phyloP scores from a whole-genome alignment of 257 asterid species.

The Fraxinus anomala region DNA sequence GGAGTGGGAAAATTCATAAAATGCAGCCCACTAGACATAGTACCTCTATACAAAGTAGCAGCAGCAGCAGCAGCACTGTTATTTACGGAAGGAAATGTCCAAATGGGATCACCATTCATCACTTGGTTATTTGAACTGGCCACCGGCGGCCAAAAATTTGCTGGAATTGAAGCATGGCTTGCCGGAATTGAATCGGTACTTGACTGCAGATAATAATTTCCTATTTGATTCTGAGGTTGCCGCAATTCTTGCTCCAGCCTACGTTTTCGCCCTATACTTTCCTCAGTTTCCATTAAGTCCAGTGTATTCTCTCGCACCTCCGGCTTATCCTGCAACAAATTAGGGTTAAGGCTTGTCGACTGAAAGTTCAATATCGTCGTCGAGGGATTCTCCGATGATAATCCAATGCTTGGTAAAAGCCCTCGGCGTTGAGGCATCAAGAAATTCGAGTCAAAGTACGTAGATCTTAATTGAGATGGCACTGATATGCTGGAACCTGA shows the following conservation, averaged over 20 bases:
- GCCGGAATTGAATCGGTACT: conserved; percentile 49
- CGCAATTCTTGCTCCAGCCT: conserved; percentile 37
- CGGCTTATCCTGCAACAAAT: conserved; percentile 35
- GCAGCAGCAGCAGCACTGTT: conserved; percentile 36
- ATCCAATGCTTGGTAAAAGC: conserved; percentile 45
- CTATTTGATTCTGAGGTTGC: conserved; percentile 38
- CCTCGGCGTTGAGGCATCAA: conserved; percentile 41
- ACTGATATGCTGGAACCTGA: conserved; percentile 58
- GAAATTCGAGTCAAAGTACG: conserved; percentile 43
- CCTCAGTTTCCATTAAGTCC: conserved; percentile 40
- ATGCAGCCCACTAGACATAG: conserved; percentile 50
- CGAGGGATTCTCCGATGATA: conserved; percentile 36
- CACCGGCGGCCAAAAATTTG: conserved; percentile 46
- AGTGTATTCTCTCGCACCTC: conserved; percentile 38
- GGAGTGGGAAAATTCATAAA: conserved; percentile 54
- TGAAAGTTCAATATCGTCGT: conserved; percentile 47
- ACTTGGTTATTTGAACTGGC: conserved; percentile 45
- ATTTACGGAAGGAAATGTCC: conserved; percentile 48
- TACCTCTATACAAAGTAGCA: conserved; percentile 39
- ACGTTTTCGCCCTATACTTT: conserved; percentile 34
- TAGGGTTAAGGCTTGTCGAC: conserved; percentile 33
- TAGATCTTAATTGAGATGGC: conserved; percentile 48
- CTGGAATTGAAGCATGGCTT: conserved; percentile 48
- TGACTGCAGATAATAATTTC: conserved; percentile 47
- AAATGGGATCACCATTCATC: conserved; percentile 44